phyloP scores from a whole-genome alignment of 2,329 filamentous ascomycete genomes.

The Fusarium drepaniforme region DNA sequence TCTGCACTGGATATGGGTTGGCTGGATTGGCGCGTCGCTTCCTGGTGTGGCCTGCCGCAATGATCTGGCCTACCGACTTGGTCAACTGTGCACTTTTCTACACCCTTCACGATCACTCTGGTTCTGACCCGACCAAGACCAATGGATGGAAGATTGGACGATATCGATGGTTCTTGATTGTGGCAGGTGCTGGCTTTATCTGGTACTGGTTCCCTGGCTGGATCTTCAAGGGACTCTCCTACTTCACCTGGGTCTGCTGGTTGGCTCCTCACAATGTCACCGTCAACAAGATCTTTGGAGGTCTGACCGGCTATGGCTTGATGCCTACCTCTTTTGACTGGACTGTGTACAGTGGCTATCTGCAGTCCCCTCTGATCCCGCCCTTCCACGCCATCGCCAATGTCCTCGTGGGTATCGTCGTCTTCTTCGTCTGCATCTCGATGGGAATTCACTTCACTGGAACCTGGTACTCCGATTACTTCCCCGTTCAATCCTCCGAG shows the following conservation, averaged over 20 bases:
- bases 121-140: slow-evolving; percentile 61
- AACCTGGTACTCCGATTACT: slow-evolving; percentile 68
- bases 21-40: slow-evolving; percentile 67
- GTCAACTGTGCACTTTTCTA: slow-evolving; percentile 66
- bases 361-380: slow-evolving; percentile 63
- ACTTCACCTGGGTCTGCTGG: slow-evolving; percentile 73
- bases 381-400: slow-evolving; percentile 69
- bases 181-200: slow-evolving; percentile 63
- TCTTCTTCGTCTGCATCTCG: slow-evolving; percentile 69
- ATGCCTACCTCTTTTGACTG: slow-evolving; percentile 72
- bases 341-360: slow-evolving; percentile 61
- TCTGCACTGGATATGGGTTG: slow-evolving; percentile 69
- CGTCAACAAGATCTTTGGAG: slow-evolving; percentile 74
- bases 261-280: slow-evolving; percentile 70
- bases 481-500: slow-evolving; percentile 71
- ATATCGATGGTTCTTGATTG: slow-evolving; percentile 72
- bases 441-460: slow-evolving; percentile 70
- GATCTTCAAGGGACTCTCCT: slow-evolving; percentile 71
- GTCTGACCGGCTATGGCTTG: slow-evolving; percentile 68
- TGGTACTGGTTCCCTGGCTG: slow-evolving; percentile 74
- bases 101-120: slow-evolving; percentile 59
- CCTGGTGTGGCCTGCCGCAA: slow-evolving; percentile 66
- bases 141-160: slow-evolving; percentile 74
- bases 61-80: slow-evolving; percentile 69
- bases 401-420: slow-evolving; percentile 62